These are phyloP conservation scores for Solanum ossicruentum DNA, from an alignment of 257 asterid genomes.

Conservation along the genomic window DNA sequence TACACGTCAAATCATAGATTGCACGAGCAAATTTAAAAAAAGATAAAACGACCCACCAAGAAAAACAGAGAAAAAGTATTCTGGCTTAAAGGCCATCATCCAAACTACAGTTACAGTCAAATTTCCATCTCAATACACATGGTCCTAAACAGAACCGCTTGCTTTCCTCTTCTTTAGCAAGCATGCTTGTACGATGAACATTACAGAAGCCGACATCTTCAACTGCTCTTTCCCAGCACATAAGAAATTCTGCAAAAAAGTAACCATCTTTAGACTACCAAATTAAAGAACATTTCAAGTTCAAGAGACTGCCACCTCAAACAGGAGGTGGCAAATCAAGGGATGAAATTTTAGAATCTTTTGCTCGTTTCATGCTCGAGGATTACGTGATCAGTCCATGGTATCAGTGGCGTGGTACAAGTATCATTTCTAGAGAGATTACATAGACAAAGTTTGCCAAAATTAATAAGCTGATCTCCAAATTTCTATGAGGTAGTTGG, in stretches of 20 bases:
- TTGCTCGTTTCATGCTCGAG: not conserved
- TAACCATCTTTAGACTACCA: not conserved
- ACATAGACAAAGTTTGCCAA: not conserved
- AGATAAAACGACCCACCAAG: not conserved
- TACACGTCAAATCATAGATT: constrained; percentile 7
- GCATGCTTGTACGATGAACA: not conserved
- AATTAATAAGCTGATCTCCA: not conserved
- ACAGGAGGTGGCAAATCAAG: not conserved
- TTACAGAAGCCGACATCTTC: not conserved
- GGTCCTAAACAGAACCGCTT: not conserved
- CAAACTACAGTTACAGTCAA: not conserved
- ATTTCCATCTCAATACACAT: not conserved
- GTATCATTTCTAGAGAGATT: not conserved
- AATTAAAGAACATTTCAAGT: not conserved
- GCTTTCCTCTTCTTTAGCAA: not conserved
- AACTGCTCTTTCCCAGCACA: not conserved
- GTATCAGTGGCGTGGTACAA: not conserved
- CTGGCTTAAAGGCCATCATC: not conserved
- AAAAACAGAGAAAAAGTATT: not conserved
- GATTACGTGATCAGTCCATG: not conserved
- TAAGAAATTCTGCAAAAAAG: not conserved
- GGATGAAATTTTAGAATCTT: not conserved
- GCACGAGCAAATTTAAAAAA: not conserved
- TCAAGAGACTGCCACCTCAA: not conserved
- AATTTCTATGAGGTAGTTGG: not conserved